Base-by-base conservation (phyloP, 345 rosid genomes). In the Carallia brachiata region DNA sequence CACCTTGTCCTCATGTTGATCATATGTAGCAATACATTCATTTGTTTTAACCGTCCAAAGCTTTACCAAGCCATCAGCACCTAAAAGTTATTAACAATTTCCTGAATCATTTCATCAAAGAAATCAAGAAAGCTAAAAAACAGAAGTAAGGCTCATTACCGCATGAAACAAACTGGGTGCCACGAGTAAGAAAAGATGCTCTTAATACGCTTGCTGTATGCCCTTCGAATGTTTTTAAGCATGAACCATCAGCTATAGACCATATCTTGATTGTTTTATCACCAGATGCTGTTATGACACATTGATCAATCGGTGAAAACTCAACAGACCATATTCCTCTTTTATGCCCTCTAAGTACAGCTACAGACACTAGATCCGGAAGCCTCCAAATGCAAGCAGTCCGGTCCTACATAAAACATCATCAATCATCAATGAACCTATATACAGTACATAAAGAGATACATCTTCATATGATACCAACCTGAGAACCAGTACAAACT, bases 201-300 rank as follows among this genome's bases (percentile, higher is more conserved):
- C 86, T 86, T 67, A 94, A 83, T 53, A 94, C 98, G 82, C 90
- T 88, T 73, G 96, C 84, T 73, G 91, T 85, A 75, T 94, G 97
- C 34, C 98, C 98, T 90, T 94, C 98, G 55, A 94, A 91, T 70
- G 98, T 94, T 83, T 85, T 94, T 70, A 91, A 83, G 87, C 98
- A 94, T 52, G 96, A 91, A 61, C 98, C 98, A 67, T 91, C 95
- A 70, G 90, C 73, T 84, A 91, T 85, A 37, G 89, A 86, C 98
- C 98, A 94, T 74, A 94, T 88, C 78, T 87, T 94, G 67, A 94
- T 81, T 27, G 97, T 90, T 79, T 87, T 88, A 85, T 94, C 99
- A 17, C 93, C 99, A 63, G 99, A 92, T 52, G 97, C 91, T 19
- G 99, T 94, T 73, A 94, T 85, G 62, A 94, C 90, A 83, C 96